A percentile compares a stretch with the other conserved stretches of the same genome.
Evolutionary conservation across 768 basidiomycete species (phyloP).

Genomic region (Amanita brunnescens): DNA sequence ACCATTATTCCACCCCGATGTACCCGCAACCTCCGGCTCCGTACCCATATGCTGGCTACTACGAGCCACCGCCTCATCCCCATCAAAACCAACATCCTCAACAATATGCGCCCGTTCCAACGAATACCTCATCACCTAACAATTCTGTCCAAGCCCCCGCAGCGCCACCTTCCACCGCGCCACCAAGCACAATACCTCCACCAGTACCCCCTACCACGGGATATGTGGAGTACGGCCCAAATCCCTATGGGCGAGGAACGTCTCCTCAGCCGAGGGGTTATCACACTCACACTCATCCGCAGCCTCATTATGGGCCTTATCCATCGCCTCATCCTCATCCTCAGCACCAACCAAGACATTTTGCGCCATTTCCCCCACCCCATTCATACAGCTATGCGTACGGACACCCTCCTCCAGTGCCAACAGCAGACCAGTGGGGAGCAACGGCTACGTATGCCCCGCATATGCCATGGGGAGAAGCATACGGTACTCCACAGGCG

Average conservation of each 20-base stretch:
- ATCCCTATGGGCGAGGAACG: constrained; percentile 2
- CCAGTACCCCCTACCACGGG: constrained; percentile 7
- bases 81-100: constrained; percentile 21
- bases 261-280: constrained; percentile 10
- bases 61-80: constrained; percentile 19
- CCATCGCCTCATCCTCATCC: constrained; percentile 9
- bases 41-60: constrained; percentile 14
- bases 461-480: constrained; percentile 4
- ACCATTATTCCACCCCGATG: constrained; percentile 20
- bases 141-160: background rate
- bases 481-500: constrained; percentile 10
- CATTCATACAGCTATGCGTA: constrained; percentile 19
- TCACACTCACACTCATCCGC: constrained; percentile 12
- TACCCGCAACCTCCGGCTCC: constrained; percentile 19
- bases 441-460: constrained; percentile 1
- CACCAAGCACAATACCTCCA: constrained; percentile 7
- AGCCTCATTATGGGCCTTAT: constrained; percentile 9
- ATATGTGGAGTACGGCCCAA: background rate
- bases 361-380: constrained; percentile 15
- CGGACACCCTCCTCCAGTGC: constrained; percentile 14
- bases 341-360: constrained; percentile 14
- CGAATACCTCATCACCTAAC: background rate
- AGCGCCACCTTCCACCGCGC: background rate
- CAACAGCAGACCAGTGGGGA: constrained; percentile 6
- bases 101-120: constrained; percentile 11